phyloP scores from a whole-genome alignment of 2,329 filamentous ascomycete genomes.

The Fusarium subtropicale region DNA sequence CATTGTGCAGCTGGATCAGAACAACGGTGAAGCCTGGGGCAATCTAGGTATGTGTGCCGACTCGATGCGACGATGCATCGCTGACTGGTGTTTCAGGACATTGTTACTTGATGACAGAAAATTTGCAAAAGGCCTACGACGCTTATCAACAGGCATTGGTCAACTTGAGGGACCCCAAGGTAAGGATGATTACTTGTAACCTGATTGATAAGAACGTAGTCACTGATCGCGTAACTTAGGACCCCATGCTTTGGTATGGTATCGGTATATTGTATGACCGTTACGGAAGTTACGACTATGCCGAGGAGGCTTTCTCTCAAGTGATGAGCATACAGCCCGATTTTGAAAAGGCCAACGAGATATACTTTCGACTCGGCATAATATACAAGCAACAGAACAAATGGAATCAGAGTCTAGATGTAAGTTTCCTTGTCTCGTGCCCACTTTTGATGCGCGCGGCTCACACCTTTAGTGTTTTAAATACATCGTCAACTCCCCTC shows the following conservation, averaged over 20 bases:
- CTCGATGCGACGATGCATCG: constrained; percentile 14
- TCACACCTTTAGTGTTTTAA: constrained; percentile 82
- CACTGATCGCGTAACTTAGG: constrained; percentile 60
- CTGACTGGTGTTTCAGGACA: constrained; percentile 71
- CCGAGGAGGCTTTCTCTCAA: constrained; percentile 97
- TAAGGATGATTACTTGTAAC: constrained; percentile 54
- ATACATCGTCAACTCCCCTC: constrained; percentile 94
- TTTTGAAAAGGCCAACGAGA: constrained; percentile 99
- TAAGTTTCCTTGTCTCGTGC: constrained; percentile 57
- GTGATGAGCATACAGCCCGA: constrained; percentile 99
- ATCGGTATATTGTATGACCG: constrained; percentile 98
- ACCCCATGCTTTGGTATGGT: constrained; percentile 98
- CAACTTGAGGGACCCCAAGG: constrained; percentile 92
- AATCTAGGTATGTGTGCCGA: constrained; percentile 76
- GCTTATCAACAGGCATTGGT: constrained; percentile 97
- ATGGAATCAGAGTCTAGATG: constrained; percentile 90
- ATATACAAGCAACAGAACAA: constrained; percentile 99
- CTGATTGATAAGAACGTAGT: background rate
- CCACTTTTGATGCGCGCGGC: background rate
- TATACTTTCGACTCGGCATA: constrained; percentile 98
- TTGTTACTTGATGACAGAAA: constrained; percentile 99
- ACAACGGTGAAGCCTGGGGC: constrained; percentile 96
- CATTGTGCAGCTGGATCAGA: constrained; percentile 88
- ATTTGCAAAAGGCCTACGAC: constrained; percentile 94
- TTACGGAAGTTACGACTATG: constrained; percentile 95